These are phyloP conservation scores for Boletus rubescentipes DNA, from an alignment of 768 basidiomycete species.

Conservation along the genomic window DNA sequence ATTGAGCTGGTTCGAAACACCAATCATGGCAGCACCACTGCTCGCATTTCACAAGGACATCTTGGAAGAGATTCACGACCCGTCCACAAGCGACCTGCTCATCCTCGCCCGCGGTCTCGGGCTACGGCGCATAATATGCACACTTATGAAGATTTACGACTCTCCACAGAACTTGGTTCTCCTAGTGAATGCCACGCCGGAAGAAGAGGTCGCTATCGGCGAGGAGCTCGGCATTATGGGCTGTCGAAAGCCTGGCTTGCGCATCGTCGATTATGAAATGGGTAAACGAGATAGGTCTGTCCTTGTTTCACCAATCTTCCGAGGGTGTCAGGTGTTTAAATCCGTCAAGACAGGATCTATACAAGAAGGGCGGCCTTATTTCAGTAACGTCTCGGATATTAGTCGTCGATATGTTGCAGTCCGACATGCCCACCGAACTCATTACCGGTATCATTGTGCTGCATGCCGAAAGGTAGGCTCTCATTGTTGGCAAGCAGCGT, in stretches of 20 bases:
- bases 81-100: constrained; percentile 67
- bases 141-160: constrained; percentile 91
- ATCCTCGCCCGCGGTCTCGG: constrained; percentile 91
- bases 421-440: constrained; percentile 78
- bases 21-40: constrained; percentile 30
- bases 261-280: constrained; percentile 82
- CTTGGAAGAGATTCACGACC: constrained; percentile 69
- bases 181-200: constrained; percentile 77
- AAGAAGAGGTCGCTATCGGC: constrained; percentile 89
- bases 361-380: constrained; percentile 85
- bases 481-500: neutral
- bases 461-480: constrained; percentile 81
- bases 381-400: constrained; percentile 93
- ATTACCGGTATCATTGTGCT: constrained; percentile 89
- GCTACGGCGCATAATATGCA: constrained; percentile 77
- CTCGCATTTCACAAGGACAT: constrained; percentile 70
- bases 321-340: constrained; percentile 8
- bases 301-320: neutral
- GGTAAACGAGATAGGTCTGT: constrained; percentile 73
- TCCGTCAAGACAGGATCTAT: constrained; percentile 67
- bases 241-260: constrained; percentile 80
- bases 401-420: constrained; percentile 90
- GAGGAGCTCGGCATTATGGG: constrained; percentile 94
- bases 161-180: constrained; percentile 80
- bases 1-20: neutral